These are phyloP conservation scores for Candida multigemmis DNA, from an alignment of 805 yeast genomes.

Conservation along the genomic window DNA sequence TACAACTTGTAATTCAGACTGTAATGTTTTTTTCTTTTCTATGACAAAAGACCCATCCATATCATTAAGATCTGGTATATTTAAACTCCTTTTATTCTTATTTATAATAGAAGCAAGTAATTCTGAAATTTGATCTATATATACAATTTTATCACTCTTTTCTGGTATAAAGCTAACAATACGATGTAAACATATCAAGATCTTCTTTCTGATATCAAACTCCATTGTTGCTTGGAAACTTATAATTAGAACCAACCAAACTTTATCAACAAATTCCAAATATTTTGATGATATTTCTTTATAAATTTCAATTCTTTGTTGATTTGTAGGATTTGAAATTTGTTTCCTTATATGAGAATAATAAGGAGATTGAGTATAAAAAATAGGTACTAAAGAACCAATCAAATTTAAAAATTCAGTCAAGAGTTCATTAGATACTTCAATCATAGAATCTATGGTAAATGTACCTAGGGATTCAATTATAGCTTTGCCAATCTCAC, in stretches of 20 bases:
- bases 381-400: slow-evolving; percentile 48
- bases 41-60: slow-evolving; percentile 5
- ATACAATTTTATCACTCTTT: slow-evolving; percentile 21
- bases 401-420: slow-evolving; percentile 46
- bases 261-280: slow-evolving; percentile 30
- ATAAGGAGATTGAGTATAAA: slow-evolving; percentile 17
- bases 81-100: slow-evolving; percentile 33
- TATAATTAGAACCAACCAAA: slow-evolving; percentile 47
- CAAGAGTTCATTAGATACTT: slow-evolving; percentile 61
- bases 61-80: slow-evolving; percentile 3
- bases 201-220: slow-evolving; percentile 49
- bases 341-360: too few relatives aligned
- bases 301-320: slow-evolving; percentile 20
- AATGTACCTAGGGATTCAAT: slow-evolving; percentile 43
- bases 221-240: slow-evolving; percentile 71
- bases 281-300: slow-evolving; percentile 12
- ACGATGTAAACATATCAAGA: slow-evolving; percentile 45
- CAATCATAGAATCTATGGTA: slow-evolving; percentile 64
- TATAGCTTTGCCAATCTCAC: slow-evolving; percentile 40
- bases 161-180: slow-evolving; percentile 33
- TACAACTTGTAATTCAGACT: slow-evolving; percentile 4
- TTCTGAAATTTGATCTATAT: slow-evolving; percentile 29
- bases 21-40: slow-evolving; percentile 1
- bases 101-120: slow-evolving; percentile 53
- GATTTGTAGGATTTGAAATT: slow-evolving; percentile 19